A percentile compares a stretch with the other conserved stretches of the same genome.
Conservation (phyloP, 2,329 filamentous ascomycete genomes). For the Trichoderma aggressivum region DNA sequence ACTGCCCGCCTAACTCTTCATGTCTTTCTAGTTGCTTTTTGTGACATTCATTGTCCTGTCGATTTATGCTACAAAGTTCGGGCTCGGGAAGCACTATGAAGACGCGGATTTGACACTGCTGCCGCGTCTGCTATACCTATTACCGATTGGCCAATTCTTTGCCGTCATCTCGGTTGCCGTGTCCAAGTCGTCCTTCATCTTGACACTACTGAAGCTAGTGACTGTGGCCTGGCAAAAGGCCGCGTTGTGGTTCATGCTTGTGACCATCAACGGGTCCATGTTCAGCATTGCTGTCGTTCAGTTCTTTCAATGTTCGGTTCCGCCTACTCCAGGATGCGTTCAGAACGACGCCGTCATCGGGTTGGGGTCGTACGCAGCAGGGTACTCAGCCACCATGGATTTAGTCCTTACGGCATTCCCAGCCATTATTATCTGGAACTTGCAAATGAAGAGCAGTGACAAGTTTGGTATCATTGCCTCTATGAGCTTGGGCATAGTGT, state of each 20-base stretch:
- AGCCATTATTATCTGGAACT: neutral
- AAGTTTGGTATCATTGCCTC: neutral
- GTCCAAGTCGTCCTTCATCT: neutral
- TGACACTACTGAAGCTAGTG: neutral
- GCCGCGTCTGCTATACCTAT: neutral
- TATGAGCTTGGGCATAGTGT: neutral
- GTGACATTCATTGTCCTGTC: neutral
- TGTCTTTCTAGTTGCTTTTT: neutral
- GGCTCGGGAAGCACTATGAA: neutral
- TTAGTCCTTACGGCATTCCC: neutral
- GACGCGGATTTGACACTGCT: neutral
- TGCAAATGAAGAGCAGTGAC: neutral
- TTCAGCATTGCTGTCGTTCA: neutral
- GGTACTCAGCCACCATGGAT: neutral
- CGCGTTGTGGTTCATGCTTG: neutral
- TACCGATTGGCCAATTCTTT: neutral
- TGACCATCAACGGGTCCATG: neutral
- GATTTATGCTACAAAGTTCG: neutral
- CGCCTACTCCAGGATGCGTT: neutral
- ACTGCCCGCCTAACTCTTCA: neutral
- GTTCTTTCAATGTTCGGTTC: neutral
- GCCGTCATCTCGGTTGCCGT: neutral
- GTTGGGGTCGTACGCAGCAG: neutral
- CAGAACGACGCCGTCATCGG: neutral
- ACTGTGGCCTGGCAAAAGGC: neutral